Percentiles rank a stretch among this genome's conserved stretches.
Conservation (phyloP, 2,329 filamentous ascomycete genomes). For the Xenoacremonium recifei region DNA sequence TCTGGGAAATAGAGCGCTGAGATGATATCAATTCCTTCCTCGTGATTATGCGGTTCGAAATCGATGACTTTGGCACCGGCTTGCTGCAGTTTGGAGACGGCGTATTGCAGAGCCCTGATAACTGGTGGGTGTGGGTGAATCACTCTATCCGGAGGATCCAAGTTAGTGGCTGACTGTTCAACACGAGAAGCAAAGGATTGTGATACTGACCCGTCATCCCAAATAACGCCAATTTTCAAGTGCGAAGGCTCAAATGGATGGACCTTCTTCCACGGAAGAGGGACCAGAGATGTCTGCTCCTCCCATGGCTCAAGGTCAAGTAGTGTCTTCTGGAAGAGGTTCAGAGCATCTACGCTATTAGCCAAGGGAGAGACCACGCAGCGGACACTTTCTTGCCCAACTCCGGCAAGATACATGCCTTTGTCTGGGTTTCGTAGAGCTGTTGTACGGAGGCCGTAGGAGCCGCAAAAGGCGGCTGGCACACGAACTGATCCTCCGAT, state of each 20-base stretch:
- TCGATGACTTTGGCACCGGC: slow-evolving; percentile 22
- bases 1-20: slow-evolving; percentile 20
- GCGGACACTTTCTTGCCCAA: slow-evolving; percentile 33
- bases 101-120: slow-evolving; percentile 15
- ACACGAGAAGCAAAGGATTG: background rate
- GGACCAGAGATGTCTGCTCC: slow-evolving; percentile 36
- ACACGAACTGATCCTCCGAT: slow-evolving; percentile 45
- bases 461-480: slow-evolving; percentile 43
- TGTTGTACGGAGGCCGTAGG: slow-evolving; percentile 42
- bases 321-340: slow-evolving; percentile 36
- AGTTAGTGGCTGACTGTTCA: background rate
- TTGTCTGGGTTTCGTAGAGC: slow-evolving; percentile 26
- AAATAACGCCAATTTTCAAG: slow-evolving; percentile 19
- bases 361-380: slow-evolving; percentile 19
- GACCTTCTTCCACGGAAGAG: slow-evolving; percentile 38
- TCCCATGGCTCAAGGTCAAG: slow-evolving; percentile 41
- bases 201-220: slow-evolving; percentile 19
- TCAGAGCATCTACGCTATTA: slow-evolving; percentile 31
- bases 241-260: slow-evolving; percentile 4
- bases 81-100: slow-evolving; percentile 13
- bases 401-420: slow-evolving; percentile 6
- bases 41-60: slow-evolving; percentile 20
- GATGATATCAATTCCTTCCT: slow-evolving; percentile 19
- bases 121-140: slow-evolving; percentile 25
- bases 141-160: slow-evolving; percentile 1